Evolutionary conservation across 768 basidiomycete genomes (phyloP), one percentile per base, ranked within the genome.

Genomic region (Podaxis sp.): DNA sequence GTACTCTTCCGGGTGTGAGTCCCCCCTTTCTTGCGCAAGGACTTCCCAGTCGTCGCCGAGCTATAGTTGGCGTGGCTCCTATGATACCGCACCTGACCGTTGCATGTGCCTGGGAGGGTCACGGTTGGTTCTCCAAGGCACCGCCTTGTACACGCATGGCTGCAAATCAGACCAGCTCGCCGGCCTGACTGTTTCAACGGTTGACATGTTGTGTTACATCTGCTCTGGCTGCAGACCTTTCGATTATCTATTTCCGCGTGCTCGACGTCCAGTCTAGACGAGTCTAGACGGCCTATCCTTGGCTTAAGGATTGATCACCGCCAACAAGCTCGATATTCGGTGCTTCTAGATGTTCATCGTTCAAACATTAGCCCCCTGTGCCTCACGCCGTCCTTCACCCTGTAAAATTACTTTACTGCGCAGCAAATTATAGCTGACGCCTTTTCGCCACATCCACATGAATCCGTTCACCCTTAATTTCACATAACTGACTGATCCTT

Each of bases 1-100:
- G 94, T 98, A 22, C 78, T 99, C 29, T 94, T 98, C 80, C 80
- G 84, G 49, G 92, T 96, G 85, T 96, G 72, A 68, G 80, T 75
- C 64, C 66, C 63, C 47, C 33, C 22, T 24, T 43, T 38, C 43
- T 55, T 8, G 33, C 13, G 29, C 7, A 5, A 29, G 24, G 2
- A 33, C 19, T 33, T 5, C 7, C 37, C 24, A 19, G 51, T 41
- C 33, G 52, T 13, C 43, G 37, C 38, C 33, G 46, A 27, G n/a
- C 43, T 62, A 37, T 54, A 27, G 33, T 43, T 54, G 59, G 59
- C 29, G 19, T 61, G 53, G 27, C 43, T 24, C 24, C n/a, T 12
- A 9, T 12, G 19, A 17, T 41, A 40, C 38, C n/a, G 11, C 58
- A 38, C 29, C 37, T 22, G 51, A 24, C 36, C 2, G 7, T 15